Conservation (phyloP, 2,329 filamentous ascomycete genomes). For the Calonectria fujianensis region DNA sequence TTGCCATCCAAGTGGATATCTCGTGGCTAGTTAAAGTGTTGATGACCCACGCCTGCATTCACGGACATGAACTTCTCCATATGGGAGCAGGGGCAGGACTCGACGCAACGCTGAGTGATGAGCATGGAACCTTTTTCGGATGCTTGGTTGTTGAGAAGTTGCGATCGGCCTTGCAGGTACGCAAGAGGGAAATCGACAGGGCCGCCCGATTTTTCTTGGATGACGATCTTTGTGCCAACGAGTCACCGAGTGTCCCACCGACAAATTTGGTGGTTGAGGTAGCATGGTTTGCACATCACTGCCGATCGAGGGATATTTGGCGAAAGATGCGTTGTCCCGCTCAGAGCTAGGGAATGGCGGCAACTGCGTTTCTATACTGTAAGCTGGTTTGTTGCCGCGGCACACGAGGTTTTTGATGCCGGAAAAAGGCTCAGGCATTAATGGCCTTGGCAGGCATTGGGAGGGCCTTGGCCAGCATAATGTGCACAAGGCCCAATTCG, state of each 20-base stretch:
- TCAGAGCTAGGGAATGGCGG: background rate
- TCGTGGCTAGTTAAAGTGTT: background rate
- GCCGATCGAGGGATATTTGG: conserved; percentile 13
- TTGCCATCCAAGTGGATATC: background rate
- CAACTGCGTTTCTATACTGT: conserved; percentile 1
- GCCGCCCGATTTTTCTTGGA: background rate
- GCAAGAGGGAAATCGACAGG: background rate
- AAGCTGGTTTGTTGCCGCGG: background rate
- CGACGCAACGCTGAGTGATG: background rate
- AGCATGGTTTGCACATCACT: conserved; percentile 14
- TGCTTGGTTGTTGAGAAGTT: background rate
- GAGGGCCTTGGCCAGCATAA: background rate
- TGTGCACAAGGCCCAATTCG: background rate
- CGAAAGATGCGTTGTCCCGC: background rate
- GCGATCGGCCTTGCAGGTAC: background rate
- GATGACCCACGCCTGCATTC: conserved; percentile 10
- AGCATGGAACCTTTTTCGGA: background rate
- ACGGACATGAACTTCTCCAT: background rate
- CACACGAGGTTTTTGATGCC: background rate
- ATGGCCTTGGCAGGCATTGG: background rate
- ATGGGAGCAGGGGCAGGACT: background rate
- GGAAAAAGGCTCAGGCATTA: background rate
- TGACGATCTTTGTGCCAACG: background rate
- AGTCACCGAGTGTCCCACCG: background rate
- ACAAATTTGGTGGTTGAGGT: background rate